These are phyloP conservation scores for Globisporangium spiculum DNA, from an alignment of 352 stramenopile species.

Conservation along the genomic window DNA sequence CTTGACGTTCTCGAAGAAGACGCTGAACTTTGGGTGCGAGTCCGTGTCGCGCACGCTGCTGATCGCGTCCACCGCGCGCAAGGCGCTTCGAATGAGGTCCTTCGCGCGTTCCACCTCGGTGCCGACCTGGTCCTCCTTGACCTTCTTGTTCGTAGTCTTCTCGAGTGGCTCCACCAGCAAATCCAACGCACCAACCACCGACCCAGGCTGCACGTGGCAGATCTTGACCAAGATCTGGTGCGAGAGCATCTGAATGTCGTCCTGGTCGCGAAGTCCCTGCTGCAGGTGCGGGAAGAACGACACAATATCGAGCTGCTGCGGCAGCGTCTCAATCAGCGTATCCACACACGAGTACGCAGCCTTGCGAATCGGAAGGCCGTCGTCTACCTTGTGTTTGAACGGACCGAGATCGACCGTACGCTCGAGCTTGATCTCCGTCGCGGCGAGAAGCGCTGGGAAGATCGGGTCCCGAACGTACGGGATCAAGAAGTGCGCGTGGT, in stretches of 20 bases:
- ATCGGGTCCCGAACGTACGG: conserved; percentile 85
- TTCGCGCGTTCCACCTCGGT: conserved; percentile 95
- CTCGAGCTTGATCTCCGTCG: conserved; percentile 93
- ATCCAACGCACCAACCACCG: conserved; percentile 86
- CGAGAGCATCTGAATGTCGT: conserved; percentile 96
- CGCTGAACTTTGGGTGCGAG: conserved; percentile 66
- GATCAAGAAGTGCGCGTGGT: conserved; percentile 85
- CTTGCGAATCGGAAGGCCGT: conserved; percentile 84
- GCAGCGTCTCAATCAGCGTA: conserved; percentile 94
- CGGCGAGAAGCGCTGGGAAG: conserved; percentile 88
- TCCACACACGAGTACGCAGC: conserved; percentile 94
- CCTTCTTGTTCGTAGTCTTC: conserved; percentile 95
- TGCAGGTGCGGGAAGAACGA: conserved; percentile 94
- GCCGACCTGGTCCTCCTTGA: conserved; percentile 94
- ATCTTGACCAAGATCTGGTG: conserved; percentile 98
- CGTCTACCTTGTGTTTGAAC: conserved; percentile 98
- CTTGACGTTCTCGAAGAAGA: conserved; percentile 61
- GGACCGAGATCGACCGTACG: conserved; percentile 97
- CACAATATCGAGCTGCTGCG: conserved; percentile 89
- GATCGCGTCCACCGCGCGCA: conserved; percentile 86
- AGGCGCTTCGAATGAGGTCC: conserved; percentile 94
- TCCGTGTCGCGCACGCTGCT: conserved; percentile 69
- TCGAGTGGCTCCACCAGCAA: conserved; percentile 91
- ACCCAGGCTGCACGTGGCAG: conserved; percentile 73
- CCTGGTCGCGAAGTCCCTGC: conserved; percentile 89